Conservation (phyloP, 2,329 filamentous ascomycete species). For the Ceratocystis cubensis region DNA sequence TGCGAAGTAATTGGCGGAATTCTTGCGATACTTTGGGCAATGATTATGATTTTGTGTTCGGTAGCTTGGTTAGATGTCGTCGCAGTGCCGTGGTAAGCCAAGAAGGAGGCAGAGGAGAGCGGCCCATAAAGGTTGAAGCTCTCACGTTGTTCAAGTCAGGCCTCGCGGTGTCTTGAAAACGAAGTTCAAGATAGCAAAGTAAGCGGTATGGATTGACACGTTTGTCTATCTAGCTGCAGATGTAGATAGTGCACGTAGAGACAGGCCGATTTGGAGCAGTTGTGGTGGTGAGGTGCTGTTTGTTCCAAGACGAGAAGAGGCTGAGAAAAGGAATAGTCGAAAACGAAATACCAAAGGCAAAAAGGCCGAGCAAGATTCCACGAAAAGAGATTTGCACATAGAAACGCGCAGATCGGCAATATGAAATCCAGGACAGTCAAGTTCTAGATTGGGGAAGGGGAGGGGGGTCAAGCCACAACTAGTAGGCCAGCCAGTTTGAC, state of each 20-base stretch:
- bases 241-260: no score
- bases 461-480: conserved; percentile 1
- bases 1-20: conserved; percentile 19
- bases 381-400: neutral
- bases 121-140: neutral
- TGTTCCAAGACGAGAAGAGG: neutral
- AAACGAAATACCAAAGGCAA: neutral
- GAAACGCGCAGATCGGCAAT: conserved; percentile 5
- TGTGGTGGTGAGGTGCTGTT: no score
- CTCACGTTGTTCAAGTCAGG: no score
- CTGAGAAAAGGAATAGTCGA: neutral
- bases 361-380: neutral
- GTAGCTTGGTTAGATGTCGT: neutral
- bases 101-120: neutral
- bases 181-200: no score
- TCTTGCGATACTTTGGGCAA: neutral
- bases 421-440: neutral
- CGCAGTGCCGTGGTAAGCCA: neutral
- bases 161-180: no score
- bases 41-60: neutral
- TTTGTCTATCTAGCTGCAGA: no score
- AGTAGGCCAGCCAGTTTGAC: neutral
- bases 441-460: neutral
- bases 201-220: no score
- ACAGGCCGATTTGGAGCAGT: no score